A percentile compares a stretch with the other conserved stretches of the same genome.
phyloP scores from a whole-genome alignment of 306 rosid species.

The Adenanthera pavonina region DNA sequence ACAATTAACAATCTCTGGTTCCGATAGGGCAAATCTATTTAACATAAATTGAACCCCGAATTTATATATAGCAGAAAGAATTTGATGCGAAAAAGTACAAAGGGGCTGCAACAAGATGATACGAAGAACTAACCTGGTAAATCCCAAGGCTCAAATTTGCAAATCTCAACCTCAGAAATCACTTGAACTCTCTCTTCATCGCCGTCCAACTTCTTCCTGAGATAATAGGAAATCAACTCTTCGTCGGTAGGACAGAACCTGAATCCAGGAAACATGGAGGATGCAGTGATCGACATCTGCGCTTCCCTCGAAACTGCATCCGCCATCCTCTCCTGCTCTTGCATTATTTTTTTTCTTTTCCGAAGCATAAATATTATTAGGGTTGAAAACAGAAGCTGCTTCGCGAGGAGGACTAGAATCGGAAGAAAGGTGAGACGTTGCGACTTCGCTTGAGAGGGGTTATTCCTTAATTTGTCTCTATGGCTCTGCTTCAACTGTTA shows the following conservation, averaged over 20 bases:
- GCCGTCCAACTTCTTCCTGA: slow-evolving; percentile 70
- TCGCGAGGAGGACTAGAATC: neutral
- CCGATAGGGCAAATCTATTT: neutral
- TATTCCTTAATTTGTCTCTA: slow-evolving; percentile 7
- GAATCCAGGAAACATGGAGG: slow-evolving; percentile 91
- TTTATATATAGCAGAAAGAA: neutral
- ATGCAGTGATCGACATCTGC: slow-evolving; percentile 69
- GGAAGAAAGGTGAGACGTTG: neutral
- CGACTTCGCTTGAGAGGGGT: neutral
- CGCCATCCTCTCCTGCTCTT: neutral
- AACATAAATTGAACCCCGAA: neutral
- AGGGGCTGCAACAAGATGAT: neutral
- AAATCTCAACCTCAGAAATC: slow-evolving; percentile 80
- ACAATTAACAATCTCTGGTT: neutral
- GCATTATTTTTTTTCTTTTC: neutral
- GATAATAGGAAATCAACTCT: slow-evolving; percentile 81
- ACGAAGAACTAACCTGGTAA: slow-evolving; percentile 61
- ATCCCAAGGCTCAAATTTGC: slow-evolving; percentile 92
- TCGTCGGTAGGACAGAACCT: slow-evolving; percentile 95
- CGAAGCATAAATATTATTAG: neutral
- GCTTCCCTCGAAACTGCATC: slow-evolving; percentile 57
- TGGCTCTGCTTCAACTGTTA: neutral
- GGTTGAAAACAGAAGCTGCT: slow-evolving; percentile 6
- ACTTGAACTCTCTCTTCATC: slow-evolving; percentile 70
- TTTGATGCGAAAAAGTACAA: neutral